Conservation (phyloP, 306 rosid species). For the Mimosa bimucronata region DNA sequence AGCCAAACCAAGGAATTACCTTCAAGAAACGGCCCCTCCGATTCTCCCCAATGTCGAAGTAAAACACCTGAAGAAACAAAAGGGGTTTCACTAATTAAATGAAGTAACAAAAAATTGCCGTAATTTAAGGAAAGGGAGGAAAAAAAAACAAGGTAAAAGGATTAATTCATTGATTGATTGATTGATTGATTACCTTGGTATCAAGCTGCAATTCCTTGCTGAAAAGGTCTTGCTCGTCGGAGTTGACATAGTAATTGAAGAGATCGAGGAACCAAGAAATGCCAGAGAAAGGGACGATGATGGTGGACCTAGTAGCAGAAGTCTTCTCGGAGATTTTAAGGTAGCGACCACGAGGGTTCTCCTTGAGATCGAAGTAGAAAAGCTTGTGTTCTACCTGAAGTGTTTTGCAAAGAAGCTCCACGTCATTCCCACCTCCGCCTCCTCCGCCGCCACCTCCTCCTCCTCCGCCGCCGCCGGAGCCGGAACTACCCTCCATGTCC, state of each 20-base stretch:
- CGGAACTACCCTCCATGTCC: constrained; percentile 69
- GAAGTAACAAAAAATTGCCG: neutral
- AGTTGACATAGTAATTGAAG: constrained; percentile 90
- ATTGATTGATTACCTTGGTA: constrained; percentile 44
- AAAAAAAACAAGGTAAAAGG: neutral
- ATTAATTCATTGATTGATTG: too few species aligned
- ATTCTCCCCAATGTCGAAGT: constrained; percentile 98
- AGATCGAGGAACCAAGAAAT: constrained; percentile 99
- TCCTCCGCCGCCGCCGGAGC: constrained; percentile 54
- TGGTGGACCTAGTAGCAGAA: constrained; percentile 97
- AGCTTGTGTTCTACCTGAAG: constrained; percentile 98
- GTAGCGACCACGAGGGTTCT: constrained; percentile 97
- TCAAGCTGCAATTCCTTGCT: constrained; percentile 99
- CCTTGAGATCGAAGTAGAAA: constrained; percentile 99
- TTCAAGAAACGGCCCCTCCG: constrained; percentile 99
- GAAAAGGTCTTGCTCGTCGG: constrained; percentile 89
- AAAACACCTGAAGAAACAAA: constrained; percentile 67
- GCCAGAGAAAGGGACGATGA: constrained; percentile 96
- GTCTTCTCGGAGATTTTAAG: constrained; percentile 98
- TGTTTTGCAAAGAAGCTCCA: constrained; percentile 91
- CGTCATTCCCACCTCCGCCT: constrained; percentile 60
- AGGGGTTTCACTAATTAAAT: neutral
- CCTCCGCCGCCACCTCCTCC: constrained; percentile 16
- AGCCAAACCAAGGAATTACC: constrained; percentile 48
- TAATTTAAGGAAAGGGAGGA: constrained; percentile 4